phyloP scores from a whole-genome alignment of 208 protist species.

The Leishmania gerbilli region DNA sequence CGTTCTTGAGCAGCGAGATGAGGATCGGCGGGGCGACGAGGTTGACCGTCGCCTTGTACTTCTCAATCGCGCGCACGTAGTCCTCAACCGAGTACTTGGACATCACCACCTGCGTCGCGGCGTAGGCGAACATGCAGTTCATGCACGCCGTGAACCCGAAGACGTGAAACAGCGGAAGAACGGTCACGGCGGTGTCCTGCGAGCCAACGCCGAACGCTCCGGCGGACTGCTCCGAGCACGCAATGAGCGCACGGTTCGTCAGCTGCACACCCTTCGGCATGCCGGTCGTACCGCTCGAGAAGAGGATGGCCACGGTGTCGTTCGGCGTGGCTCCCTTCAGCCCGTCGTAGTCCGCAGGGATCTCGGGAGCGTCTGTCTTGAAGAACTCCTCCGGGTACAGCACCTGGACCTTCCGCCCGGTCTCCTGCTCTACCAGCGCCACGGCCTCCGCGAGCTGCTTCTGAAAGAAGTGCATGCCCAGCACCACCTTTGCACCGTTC shows the following conservation, averaged over 20 bases:
- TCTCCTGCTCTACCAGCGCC: slow-evolving; percentile 36
- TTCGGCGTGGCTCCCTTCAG: slow-evolving; percentile 21
- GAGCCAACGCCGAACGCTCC: not conserved
- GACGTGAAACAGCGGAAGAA: slow-evolving; percentile 88
- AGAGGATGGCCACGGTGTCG: slow-evolving; percentile 48
- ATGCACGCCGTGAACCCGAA: slow-evolving; percentile 71
- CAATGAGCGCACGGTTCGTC: slow-evolving; percentile 28
- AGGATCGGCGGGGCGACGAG: slow-evolving; percentile 82
- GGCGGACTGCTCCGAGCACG: slow-evolving; percentile 36
- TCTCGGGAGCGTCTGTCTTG: slow-evolving; percentile 20
- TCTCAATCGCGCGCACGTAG: slow-evolving; percentile 41
- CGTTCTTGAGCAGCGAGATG: slow-evolving; percentile 61
- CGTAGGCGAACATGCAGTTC: slow-evolving; percentile 25
- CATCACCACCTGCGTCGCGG: slow-evolving; percentile 40
- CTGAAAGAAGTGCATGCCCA: slow-evolving; percentile 41
- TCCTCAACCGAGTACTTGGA: slow-evolving; percentile 44
- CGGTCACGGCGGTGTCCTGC: slow-evolving; percentile 35
- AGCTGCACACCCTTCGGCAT: slow-evolving; percentile 69
- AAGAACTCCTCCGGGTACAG: slow-evolving; percentile 37
- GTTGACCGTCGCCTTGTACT: slow-evolving; percentile 47
- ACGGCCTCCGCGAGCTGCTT: slow-evolving; percentile 34
- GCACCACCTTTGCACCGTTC: slow-evolving; percentile 34
- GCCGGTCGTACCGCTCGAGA: slow-evolving; percentile 48
- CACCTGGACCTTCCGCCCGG: slow-evolving; percentile 28
- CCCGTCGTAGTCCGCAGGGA: slow-evolving; percentile 38